Conservation (phyloP, 2,329 filamentous ascomycete species). For the Coccinonectria pachysandricola region DNA sequence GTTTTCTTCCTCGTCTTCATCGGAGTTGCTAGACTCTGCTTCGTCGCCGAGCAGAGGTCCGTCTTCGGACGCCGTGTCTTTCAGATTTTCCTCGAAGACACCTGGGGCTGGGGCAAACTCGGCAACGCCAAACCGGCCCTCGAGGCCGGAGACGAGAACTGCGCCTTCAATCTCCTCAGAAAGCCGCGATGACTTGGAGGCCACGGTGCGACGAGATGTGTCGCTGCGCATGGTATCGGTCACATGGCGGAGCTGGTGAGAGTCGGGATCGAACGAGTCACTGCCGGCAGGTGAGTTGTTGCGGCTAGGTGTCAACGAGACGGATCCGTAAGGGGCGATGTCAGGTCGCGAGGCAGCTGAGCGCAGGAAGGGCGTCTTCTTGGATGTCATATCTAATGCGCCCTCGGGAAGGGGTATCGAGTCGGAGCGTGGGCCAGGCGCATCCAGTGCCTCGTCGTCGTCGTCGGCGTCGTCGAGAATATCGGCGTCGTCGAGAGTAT, state of each 20-base stretch:
- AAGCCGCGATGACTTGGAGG: conserved; percentile 23
- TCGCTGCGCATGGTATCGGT: conserved; percentile 24
- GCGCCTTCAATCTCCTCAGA: conserved; percentile 43
- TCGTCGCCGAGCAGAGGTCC: conserved; percentile 26
- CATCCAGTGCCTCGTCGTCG: conserved; percentile 15
- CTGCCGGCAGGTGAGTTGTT: conserved; percentile 26
- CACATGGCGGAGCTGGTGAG: conserved; percentile 24
- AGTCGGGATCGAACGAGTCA: conserved; percentile 21
- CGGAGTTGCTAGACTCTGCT: conserved; percentile 30
- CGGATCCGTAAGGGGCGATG: conserved; percentile 29
- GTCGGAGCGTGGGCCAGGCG: conserved; percentile 13
- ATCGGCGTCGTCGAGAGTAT: conserved; percentile 2
- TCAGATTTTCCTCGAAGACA: conserved; percentile 32
- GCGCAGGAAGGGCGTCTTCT: conserved; percentile 27
- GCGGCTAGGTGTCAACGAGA: conserved; percentile 25
- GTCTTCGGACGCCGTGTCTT: conserved; percentile 28
- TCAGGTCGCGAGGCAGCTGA: conserved; percentile 19
- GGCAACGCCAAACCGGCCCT: conserved; percentile 42
- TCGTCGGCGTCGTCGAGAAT: conserved; percentile 3
- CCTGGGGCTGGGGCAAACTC: conserved; percentile 37
- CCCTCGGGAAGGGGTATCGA: conserved; percentile 8
- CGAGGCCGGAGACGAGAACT: conserved; percentile 41
- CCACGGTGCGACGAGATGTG: conserved; percentile 21
- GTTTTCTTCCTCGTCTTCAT: conserved; percentile 51
- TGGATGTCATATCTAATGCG: conserved; percentile 24